A percentile compares a stretch with the other conserved stretches of the same genome.
phyloP scores from a whole-genome alignment of 75 land plant species.

The Picea sitchensis region DNA sequence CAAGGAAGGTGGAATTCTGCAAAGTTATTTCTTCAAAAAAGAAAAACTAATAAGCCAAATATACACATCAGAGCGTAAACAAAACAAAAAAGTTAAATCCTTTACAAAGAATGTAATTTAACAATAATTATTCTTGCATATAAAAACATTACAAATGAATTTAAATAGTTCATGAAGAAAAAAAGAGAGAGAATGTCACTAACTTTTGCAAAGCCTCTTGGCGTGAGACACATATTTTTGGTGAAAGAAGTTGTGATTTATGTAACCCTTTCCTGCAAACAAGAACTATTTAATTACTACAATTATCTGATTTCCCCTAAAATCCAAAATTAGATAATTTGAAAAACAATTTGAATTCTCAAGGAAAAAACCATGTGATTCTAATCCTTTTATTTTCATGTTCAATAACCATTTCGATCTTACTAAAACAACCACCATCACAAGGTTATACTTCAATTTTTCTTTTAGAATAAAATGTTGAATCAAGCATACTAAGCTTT shows the following conservation, averaged over 20 bases:
- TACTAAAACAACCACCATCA: background rate
- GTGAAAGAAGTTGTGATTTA: conserved; percentile 2
- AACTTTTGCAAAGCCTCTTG: conserved; percentile 10
- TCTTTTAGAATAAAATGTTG: background rate
- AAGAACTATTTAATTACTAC: background rate
- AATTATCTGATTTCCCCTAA: background rate
- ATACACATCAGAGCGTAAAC: background rate
- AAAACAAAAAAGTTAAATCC: too few species aligned
- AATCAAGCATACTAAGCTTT: background rate
- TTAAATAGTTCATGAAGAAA: background rate
- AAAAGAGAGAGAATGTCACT: background rate
- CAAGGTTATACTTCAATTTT: background rate
- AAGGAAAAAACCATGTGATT: background rate
- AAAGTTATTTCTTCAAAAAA: too few species aligned
- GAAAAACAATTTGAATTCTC: background rate
- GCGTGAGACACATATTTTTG: conserved; percentile 9
- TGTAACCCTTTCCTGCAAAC: conserved; percentile 4
- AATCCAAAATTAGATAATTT: background rate
- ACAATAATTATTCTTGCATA: too few species aligned
- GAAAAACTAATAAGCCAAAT: background rate
- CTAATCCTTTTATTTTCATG: background rate
- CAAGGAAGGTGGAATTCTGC: too few species aligned
- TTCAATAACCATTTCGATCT: background rate
- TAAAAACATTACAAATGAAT: background rate
- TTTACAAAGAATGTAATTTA: too few species aligned